A percentile compares a stretch with the other conserved stretches of the same genome.
These are phyloP conservation scores for Paramecium tetraurelia DNA, from an alignment of 73 alveolate species.

Conservation along the genomic window DNA sequence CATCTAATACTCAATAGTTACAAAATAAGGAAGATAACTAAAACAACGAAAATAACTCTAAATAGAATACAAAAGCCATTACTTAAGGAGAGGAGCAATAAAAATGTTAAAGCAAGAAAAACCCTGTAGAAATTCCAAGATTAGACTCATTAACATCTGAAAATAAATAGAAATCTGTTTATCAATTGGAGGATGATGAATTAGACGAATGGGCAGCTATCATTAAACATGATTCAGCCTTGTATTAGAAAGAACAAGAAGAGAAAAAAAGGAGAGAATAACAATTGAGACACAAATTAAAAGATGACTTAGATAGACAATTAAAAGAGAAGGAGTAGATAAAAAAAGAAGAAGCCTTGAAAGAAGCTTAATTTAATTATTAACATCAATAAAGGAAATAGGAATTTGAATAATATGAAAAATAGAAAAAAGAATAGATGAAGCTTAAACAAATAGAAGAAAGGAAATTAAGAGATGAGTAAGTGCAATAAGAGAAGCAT, in stretches of 20 bases:
- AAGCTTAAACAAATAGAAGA: slow-evolving; percentile 1
- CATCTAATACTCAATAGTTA: background rate
- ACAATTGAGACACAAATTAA: background rate
- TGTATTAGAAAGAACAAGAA: slow-evolving; percentile 6
- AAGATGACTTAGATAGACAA: slow-evolving; percentile 3
- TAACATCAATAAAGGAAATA: background rate
- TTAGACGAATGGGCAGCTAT: slow-evolving; percentile 31
- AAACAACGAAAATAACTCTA: background rate
- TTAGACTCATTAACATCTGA: slow-evolving; percentile 1
- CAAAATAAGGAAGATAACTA: background rate
- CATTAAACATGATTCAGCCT: background rate
- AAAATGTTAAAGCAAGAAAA: background rate
- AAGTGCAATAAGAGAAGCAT: background rate
- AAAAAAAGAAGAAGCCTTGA: background rate
- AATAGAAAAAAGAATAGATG: background rate
- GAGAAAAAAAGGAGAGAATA: background rate
- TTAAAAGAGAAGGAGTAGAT: background rate
- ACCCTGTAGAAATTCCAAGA: background rate
- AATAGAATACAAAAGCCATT: background rate
- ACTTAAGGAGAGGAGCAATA: background rate
- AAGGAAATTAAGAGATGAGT: slow-evolving; percentile 40
- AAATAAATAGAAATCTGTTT: background rate
- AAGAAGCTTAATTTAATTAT: background rate
- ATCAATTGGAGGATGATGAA: background rate
- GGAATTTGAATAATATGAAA: background rate